A percentile compares a stretch with the other conserved stretches of the same genome.
These are phyloP conservation scores for Oenanthe javanica DNA, from an alignment of 140 eudicot species.

Conservation along the genomic window DNA sequence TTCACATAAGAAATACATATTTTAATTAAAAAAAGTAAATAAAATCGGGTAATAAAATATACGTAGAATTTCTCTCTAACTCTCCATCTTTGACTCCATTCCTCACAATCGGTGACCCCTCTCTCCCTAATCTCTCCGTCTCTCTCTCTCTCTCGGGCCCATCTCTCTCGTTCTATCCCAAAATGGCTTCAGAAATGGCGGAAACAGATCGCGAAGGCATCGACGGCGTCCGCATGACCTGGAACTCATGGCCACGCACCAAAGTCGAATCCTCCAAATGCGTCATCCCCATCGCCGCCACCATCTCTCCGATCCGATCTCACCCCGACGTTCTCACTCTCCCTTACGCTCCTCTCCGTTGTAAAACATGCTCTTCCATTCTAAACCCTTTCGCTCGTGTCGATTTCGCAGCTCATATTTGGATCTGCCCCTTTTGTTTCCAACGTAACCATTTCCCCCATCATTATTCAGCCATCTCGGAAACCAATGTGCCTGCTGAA, in stretches of 20 bases:
- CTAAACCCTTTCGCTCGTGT: constrained; percentile 75
- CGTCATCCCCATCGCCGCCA: constrained; percentile 90
- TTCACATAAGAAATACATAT: no score
- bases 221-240: constrained; percentile 86
- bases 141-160: not conserved
- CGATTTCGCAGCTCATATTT: constrained; percentile 70
- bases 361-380: constrained; percentile 69
- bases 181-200: constrained; percentile 71
- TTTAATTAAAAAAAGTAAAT: no score
- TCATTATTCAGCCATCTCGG: constrained; percentile 56
- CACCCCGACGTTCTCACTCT: constrained; percentile 59
- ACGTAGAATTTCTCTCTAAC: not conserved
- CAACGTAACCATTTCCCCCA: constrained; percentile 88
- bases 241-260: constrained; percentile 86
- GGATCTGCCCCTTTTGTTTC: constrained; percentile 97
- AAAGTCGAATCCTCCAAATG: constrained; percentile 83
- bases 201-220: constrained; percentile 76
- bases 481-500: constrained; percentile 80
- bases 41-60: not conserved
- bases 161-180: not conserved
- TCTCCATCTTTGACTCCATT: constrained; percentile 6
- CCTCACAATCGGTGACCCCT: not conserved
- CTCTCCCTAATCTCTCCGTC: not conserved
- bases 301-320: constrained; percentile 80
- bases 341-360: constrained; percentile 71